Evolutionary conservation across 2,329 filamentous ascomycete species (phyloP).

Genomic region (Alternaria consortialis): DNA sequence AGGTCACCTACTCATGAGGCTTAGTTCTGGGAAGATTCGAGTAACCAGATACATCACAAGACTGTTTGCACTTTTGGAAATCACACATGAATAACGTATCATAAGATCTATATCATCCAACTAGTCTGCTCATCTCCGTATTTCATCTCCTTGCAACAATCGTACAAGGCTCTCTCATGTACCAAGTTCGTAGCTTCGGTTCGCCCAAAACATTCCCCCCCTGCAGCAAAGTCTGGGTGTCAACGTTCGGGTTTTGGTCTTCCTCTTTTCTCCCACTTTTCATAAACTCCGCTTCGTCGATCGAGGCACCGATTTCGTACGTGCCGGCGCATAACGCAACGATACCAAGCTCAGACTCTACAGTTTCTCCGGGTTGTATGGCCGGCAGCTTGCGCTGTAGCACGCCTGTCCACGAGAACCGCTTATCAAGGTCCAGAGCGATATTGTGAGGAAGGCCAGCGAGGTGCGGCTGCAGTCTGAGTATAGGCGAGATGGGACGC

Average conservation of each 20-base stretch:
- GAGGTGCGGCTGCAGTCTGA: constrained; percentile 80
- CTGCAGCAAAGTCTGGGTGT: constrained; percentile 38
- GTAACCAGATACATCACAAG: background rate
- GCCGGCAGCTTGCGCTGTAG: constrained; percentile 77
- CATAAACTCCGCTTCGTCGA: constrained; percentile 77
- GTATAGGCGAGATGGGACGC: constrained; percentile 72
- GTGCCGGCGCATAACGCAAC: constrained; percentile 80
- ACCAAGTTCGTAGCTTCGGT: constrained; percentile 55
- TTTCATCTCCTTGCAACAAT: constrained; percentile 48
- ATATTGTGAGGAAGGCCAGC: constrained; percentile 75
- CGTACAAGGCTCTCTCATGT: constrained; percentile 56
- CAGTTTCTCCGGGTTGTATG: constrained; percentile 66
- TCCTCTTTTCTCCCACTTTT: constrained; percentile 27
- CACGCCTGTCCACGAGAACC: constrained; percentile 84
- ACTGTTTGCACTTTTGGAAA: too few species aligned
- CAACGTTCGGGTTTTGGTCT: constrained; percentile 33
- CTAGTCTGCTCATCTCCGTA: background rate
- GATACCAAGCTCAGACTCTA: constrained; percentile 72
- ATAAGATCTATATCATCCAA: background rate
- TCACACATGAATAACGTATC: background rate
- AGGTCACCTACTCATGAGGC: too few species aligned
- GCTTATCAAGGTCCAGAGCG: constrained; percentile 82
- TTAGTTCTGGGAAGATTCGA: too few species aligned
- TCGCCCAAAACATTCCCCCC: constrained; percentile 41
- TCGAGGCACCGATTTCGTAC: constrained; percentile 80